phyloP scores from a whole-genome alignment of 1,139 yeast genomes.

The Protomyces gravidus region DNA sequence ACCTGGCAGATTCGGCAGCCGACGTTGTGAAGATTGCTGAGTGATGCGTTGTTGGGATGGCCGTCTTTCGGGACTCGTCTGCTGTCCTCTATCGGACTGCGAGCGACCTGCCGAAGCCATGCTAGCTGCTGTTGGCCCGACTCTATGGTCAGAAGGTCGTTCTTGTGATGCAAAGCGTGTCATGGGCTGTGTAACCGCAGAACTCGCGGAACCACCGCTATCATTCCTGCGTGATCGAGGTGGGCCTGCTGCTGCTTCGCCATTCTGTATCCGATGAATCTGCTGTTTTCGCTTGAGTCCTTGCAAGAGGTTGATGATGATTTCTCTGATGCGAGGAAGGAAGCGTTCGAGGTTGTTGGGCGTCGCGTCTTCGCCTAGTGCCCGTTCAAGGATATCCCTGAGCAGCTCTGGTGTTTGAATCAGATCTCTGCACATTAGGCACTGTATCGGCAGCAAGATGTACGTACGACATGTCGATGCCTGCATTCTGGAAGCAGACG shows the following conservation, averaged over 20 bases:
- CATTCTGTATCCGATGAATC: slow-evolving; percentile 38
- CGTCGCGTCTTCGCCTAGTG: slow-evolving; percentile 79
- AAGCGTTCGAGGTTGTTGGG: slow-evolving; percentile 76
- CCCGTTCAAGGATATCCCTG: slow-evolving; percentile 75
- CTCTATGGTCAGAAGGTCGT: background rate
- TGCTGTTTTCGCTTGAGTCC: slow-evolving; percentile 76
- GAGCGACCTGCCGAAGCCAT: background rate
- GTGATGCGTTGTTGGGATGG: background rate
- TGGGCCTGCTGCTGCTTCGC: slow-evolving; percentile 10
- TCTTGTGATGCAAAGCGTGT: background rate
- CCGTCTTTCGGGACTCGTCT: background rate
- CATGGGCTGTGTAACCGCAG: background rate
- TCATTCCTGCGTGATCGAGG: slow-evolving; percentile 1
- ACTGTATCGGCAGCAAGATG: background rate
- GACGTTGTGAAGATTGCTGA: slow-evolving; percentile 3
- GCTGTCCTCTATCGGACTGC: background rate
- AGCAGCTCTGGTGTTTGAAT: slow-evolving; percentile 74
- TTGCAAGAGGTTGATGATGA: slow-evolving; percentile 74
- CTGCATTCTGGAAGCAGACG: slow-evolving; percentile 63
- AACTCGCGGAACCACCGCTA: background rate
- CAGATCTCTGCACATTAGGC: slow-evolving; percentile 47
- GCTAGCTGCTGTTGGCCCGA: background rate
- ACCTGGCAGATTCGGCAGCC: slow-evolving; percentile 5
- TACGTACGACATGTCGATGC: slow-evolving; percentile 53
- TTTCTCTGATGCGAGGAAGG: slow-evolving; percentile 79